Conservation (phyloP, 2,329 filamentous ascomycete species). For the Pseudocercospora pini-densiflorae region DNA sequence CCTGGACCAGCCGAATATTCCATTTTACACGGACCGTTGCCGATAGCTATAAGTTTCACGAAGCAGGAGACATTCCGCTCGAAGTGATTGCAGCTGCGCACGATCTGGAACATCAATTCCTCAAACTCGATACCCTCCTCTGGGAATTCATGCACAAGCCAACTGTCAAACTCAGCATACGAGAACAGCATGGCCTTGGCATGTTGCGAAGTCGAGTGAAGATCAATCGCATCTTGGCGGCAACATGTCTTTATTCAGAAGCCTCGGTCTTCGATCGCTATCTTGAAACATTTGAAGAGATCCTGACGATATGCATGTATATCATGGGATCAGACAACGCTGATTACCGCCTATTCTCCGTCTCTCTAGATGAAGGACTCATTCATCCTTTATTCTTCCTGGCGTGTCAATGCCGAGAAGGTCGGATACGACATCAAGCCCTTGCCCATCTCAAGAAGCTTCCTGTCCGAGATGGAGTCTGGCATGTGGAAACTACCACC, state of each 20-base stretch:
- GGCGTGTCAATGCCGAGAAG: conserved; percentile 37
- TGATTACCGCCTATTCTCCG: conserved; percentile 34
- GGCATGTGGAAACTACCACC: conserved; percentile 37
- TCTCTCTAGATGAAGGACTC: conserved; percentile 38
- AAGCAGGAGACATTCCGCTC: conserved; percentile 33
- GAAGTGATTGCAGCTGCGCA: conserved; percentile 36
- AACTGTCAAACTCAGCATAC: conserved; percentile 29
- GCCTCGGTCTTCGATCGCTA: conserved; percentile 33
- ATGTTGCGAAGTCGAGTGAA: conserved; percentile 37
- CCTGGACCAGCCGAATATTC: conserved; percentile 36
- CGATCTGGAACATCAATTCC: conserved; percentile 32
- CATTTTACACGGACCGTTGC: conserved; percentile 37
- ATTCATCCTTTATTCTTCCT: conserved; percentile 37
- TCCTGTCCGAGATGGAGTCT: conserved; percentile 31
- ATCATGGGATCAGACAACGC: conserved; percentile 36
- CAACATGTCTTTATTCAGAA: conserved; percentile 36
- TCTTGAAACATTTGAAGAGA: conserved; percentile 37
- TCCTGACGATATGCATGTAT: conserved; percentile 36
- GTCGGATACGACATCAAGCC: conserved; percentile 33
- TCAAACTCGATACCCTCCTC: conserved; percentile 34
- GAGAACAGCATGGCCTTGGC: conserved; percentile 37
- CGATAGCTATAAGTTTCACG: conserved; percentile 33
- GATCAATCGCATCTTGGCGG: conserved; percentile 35
- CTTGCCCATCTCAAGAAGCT: conserved; percentile 33
- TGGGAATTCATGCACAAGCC: conserved; percentile 39